Conservation (phyloP, 2,329 filamentous ascomycete species). For the Harringtonia lauricola region DNA sequence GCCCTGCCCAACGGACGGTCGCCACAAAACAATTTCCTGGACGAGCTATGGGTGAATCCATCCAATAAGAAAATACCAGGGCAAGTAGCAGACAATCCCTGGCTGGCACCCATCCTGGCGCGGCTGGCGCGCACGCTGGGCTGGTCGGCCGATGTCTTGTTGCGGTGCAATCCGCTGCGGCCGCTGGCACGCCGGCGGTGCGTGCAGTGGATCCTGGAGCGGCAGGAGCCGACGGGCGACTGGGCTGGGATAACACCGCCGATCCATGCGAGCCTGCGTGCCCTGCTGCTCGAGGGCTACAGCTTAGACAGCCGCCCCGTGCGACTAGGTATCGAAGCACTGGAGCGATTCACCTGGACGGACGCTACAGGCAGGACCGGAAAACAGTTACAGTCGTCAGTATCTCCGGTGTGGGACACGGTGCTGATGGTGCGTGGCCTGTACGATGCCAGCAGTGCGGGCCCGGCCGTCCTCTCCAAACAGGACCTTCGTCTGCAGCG, state of each 20-base stretch:
- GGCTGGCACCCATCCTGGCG: background rate
- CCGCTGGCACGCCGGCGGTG: constrained; percentile 12
- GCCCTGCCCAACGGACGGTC: constrained; percentile 16
- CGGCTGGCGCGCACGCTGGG: background rate
- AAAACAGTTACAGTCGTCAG: constrained; percentile 17
- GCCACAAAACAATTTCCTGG: constrained; percentile 16
- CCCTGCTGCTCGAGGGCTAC: constrained; percentile 6
- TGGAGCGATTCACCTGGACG: constrained; percentile 1
- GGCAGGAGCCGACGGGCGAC: constrained; percentile 17
- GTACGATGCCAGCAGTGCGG: constrained; percentile 11
- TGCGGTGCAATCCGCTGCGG: constrained; percentile 3
- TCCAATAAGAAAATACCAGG: no score
- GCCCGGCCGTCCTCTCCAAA: background rate
- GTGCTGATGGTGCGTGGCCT: constrained; percentile 20
- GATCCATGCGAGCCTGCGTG: constrained; percentile 12
- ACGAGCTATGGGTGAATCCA: constrained; percentile 19
- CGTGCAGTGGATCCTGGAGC: constrained; percentile 17
- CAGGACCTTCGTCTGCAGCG: background rate
- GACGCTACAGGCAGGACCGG: constrained; percentile 16
- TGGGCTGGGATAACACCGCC: constrained; percentile 17
- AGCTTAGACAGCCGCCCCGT: background rate
- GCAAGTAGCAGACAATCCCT: no score
- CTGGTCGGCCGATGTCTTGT: constrained; percentile 13
- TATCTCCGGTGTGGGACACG: constrained; percentile 24
- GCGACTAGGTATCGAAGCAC: background rate